phyloP scores from a whole-genome alignment of 371 early-diverging fungal species.

The Mortierella sp. region DNA sequence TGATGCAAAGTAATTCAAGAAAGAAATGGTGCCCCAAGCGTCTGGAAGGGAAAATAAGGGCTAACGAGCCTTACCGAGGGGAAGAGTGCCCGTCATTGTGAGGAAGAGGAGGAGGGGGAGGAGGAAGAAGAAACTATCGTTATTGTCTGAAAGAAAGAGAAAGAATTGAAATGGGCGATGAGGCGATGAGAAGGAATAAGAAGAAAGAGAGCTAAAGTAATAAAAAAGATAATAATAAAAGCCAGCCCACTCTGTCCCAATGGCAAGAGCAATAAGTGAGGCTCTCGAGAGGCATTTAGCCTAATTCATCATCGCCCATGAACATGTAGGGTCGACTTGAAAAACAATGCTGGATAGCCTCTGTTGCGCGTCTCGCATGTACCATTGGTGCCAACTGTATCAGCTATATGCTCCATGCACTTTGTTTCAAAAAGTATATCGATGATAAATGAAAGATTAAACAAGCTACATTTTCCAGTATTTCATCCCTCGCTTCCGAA shows the following conservation, averaged over 20 bases:
- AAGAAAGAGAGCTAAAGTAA: not conserved
- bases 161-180: conserved; percentile 3
- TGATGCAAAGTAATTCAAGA: not conserved
- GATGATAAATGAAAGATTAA: not conserved
- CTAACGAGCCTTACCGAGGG: conserved; percentile 30
- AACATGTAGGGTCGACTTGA: no score
- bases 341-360: not conserved
- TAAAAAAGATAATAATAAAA: no score
- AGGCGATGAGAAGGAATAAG: not conserved
- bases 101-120: not conserved
- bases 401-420: not conserved
- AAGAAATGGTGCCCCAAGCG: not conserved
- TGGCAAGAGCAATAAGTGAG: no score
- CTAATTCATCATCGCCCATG: no score
- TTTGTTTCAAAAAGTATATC: not conserved
- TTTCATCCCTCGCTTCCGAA: conserved; percentile 85
- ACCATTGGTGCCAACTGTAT: not conserved
- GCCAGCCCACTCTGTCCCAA: no score
- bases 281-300: no score
- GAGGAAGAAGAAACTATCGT: not conserved
- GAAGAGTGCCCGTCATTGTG: conserved; percentile 45
- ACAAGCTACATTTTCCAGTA: not conserved
- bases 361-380: not conserved
- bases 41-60: not conserved
- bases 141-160: not conserved